These are phyloP conservation scores for Pichiaceae sp. DNA, from an alignment of 1,139 yeast genomes.

Conservation along the genomic window DNA sequence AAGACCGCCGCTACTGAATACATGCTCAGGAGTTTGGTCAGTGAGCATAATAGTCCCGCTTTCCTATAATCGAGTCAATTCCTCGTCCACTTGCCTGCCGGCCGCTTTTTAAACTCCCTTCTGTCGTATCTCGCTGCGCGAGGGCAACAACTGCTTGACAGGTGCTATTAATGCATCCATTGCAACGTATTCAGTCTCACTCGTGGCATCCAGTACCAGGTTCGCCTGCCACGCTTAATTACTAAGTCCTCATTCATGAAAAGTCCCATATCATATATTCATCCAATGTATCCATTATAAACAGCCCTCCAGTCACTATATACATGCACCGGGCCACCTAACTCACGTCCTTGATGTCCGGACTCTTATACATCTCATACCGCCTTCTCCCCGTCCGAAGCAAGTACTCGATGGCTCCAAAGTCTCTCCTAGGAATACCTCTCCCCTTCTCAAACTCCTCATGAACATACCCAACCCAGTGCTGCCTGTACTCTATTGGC, in stretches of 20 bases:
- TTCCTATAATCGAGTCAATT: not conserved
- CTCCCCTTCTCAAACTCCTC: slow-evolving; percentile 57
- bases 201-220: too few species aligned
- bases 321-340: not conserved
- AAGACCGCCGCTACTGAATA: slow-evolving; percentile 77
- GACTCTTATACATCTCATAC: slow-evolving; percentile 63
- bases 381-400: slow-evolving; percentile 68
- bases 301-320: not conserved
- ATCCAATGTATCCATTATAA: too few species aligned
- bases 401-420: slow-evolving; percentile 79
- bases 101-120: too few species aligned
- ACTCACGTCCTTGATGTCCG: slow-evolving; percentile 53
- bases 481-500: slow-evolving; percentile 36
- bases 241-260: not conserved
- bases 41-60: not conserved
- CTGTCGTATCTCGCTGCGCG: too few species aligned
- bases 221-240: not conserved
- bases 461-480: slow-evolving; percentile 34
- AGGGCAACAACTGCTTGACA: too few species aligned
- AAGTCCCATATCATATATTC: too few species aligned
- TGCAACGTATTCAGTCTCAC: too few species aligned
- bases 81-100: too few species aligned
- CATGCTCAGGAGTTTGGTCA: slow-evolving; percentile 41
- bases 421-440: slow-evolving; percentile 64
- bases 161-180: not conserved